Conservation (phyloP, 768 basidiomycete species). For the Termitomyces sp. region DNA sequence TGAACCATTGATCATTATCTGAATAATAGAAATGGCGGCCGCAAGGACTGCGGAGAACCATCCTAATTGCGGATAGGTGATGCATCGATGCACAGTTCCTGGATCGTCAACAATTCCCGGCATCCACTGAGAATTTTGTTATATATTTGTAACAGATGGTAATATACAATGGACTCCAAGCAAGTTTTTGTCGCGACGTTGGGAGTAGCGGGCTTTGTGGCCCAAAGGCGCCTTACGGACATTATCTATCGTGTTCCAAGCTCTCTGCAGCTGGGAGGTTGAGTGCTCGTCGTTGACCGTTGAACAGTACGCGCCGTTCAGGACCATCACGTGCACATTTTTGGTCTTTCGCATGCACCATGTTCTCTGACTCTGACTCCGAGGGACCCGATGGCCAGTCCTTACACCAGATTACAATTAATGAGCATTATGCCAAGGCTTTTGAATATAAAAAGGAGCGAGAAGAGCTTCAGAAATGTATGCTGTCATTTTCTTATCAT, state of each 20-base stretch:
- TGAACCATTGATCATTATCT: background rate
- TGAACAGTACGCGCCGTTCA: no score
- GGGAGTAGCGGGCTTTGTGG: no score
- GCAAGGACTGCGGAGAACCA: slow-evolving; percentile 1
- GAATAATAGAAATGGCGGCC: background rate
- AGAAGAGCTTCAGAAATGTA: slow-evolving; percentile 77
- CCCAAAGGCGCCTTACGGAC: no score
- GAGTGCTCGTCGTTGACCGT: no score
- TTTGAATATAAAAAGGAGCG: slow-evolving; percentile 80
- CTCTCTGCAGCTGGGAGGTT: background rate
- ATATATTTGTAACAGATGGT: no score
- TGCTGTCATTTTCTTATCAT: slow-evolving; percentile 21
- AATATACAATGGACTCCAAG: no score
- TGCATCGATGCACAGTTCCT: background rate
- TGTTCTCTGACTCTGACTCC: slow-evolving; percentile 46
- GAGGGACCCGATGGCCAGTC: slow-evolving; percentile 38
- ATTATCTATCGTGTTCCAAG: no score
- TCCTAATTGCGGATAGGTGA: background rate
- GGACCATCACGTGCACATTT: slow-evolving; percentile 3
- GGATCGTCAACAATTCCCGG: background rate
- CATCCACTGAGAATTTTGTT: no score
- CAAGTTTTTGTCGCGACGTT: no score
- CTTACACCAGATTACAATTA: slow-evolving; percentile 53
- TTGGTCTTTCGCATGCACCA: slow-evolving; percentile 11
- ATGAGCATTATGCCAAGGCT: slow-evolving; percentile 76